Evolutionary conservation across 1,139 yeast species (phyloP).

Genomic region (Yamadazyma dushanensis): DNA sequence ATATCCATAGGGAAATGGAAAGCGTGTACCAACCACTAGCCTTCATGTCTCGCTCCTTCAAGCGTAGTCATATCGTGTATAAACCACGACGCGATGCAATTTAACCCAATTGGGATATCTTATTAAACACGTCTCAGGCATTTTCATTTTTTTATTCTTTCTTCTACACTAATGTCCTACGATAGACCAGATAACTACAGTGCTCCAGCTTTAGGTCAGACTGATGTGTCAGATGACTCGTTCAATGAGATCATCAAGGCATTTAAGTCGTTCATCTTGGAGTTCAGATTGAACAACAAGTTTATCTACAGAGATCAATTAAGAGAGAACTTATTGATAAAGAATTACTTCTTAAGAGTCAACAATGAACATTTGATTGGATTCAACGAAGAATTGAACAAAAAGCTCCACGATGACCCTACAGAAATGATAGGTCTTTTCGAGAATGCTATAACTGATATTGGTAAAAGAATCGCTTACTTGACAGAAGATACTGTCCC

Average conservation of each 20-base stretch:
- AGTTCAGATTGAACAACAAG: constrained; percentile 79
- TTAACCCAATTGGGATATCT: constrained; percentile 22
- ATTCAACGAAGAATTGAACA: constrained; percentile 86
- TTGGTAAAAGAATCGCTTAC: constrained; percentile 78
- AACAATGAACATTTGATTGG: constrained; percentile 84
- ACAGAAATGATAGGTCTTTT: constrained; percentile 85
- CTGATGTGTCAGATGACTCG: constrained; percentile 63
- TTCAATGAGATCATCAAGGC: constrained; percentile 77
- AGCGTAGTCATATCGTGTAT: not conserved
- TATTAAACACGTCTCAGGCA: constrained; percentile 17
- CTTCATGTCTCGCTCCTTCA: not conserved
- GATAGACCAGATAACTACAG: constrained; percentile 81
- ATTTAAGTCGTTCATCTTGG: constrained; percentile 79
- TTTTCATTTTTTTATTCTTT: not conserved
- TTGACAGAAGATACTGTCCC: constrained; percentile 58
- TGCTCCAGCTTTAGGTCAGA: constrained; percentile 87
- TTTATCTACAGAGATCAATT: constrained; percentile 91
- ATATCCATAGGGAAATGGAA: too few species aligned
- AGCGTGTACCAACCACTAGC: too few species aligned
- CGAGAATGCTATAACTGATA: constrained; percentile 86
- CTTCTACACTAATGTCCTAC: constrained; percentile 52
- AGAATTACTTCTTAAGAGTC: constrained; percentile 71
- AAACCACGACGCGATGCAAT: constrained; percentile 8
- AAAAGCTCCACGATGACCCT: constrained; percentile 82
- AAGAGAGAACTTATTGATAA: constrained; percentile 80